Evolutionary conservation across 371 early-diverging fungal species (phyloP).

Genomic region (Sporodiniella umbellata): DNA sequence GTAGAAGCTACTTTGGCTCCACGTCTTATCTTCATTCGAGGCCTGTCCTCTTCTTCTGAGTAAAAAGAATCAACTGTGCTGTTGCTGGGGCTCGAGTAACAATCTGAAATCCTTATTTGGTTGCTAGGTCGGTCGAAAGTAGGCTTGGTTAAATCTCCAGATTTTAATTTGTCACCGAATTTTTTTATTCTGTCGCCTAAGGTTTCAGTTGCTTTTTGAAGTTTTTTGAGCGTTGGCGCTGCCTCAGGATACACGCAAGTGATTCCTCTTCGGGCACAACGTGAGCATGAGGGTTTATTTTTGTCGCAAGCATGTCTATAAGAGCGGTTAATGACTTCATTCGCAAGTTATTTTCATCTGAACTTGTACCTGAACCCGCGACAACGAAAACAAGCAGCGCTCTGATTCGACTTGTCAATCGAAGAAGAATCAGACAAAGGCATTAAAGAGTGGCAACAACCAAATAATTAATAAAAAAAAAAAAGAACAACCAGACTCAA

Average conservation of each 20-base stretch:
- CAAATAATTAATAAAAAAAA: neutral
- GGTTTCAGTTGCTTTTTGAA: slow-evolving; percentile 29
- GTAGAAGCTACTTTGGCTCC: slow-evolving; percentile 16
- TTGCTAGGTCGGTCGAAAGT: neutral
- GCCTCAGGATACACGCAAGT: slow-evolving; percentile 38
- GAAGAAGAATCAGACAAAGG: neutral
- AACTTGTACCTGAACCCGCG: slow-evolving; percentile 27
- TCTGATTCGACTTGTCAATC: slow-evolving; percentile 2
- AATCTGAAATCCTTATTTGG: neutral
- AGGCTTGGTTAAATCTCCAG: slow-evolving; percentile 1
- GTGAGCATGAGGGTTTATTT: slow-evolving; percentile 30
- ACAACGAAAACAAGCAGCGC: slow-evolving; percentile 36
- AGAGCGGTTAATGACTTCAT: neutral
- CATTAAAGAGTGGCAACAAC: neutral
- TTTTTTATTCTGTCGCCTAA: slow-evolving; percentile 28
- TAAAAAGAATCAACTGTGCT: slow-evolving; percentile 3
- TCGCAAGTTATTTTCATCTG: neutral
- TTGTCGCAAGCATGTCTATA: slow-evolving; percentile 32
- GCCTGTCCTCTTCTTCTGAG: slow-evolving; percentile 3
- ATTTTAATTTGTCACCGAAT: slow-evolving; percentile 22
- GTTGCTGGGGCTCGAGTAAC: neutral
- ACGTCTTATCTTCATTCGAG: slow-evolving; percentile 3
- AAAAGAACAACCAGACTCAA: neutral
- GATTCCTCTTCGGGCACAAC: slow-evolving; percentile 30
- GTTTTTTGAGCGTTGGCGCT: slow-evolving; percentile 30